Base-by-base conservation (phyloP, 768 basidiomycete species). In the Suillus fuscotomentosus region DNA sequence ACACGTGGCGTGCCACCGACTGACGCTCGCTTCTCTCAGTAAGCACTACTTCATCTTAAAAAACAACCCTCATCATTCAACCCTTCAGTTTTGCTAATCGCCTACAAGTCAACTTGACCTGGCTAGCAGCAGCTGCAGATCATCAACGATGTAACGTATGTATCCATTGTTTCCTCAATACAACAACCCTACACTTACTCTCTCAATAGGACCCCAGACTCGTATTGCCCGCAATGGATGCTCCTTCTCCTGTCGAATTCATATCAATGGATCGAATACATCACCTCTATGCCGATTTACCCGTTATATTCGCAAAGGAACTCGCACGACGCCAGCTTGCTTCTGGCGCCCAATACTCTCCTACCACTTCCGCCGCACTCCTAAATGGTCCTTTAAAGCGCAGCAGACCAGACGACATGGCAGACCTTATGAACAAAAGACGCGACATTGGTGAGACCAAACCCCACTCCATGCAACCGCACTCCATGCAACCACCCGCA, bases 41-140 rank as follows among this genome's bases (percentile, higher is more conserved):
- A 66, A 68, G 88, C 82, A 31, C 57, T 34, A 48, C 53, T 22
- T 60, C 31, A n/a, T 41, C 31, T 31, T 10, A 2, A 31, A 53
- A 31, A 53, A 62, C 20, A 20, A 7, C 38, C 47, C 61, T 59
- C 59, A 68, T 56, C 64, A 68, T 63, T 66, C 68, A 70, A 65
- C 47, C 14, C 27, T 45, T 27, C 68, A 92, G 91, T 71, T 92
- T 85, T 75, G 75, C 83, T 3, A 61, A 63, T 14, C 85, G 90
- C 56, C 75, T 93, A 47, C 88, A 92, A 69, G 83, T 86, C 38
- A 93, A 92, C 72, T 79, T 93, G 15, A 78, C 83, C 2, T 92
- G 87, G 87, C 75, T 92, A 67, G 88, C 89, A 54, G 83, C 85
- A 22, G 85, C 83, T n/a, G 87, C 85, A 48, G 90, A 92, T 68